Base-by-base conservation (phyloP, 2,329 filamentous ascomycete genomes). In the Cladosporium velox region DNA sequence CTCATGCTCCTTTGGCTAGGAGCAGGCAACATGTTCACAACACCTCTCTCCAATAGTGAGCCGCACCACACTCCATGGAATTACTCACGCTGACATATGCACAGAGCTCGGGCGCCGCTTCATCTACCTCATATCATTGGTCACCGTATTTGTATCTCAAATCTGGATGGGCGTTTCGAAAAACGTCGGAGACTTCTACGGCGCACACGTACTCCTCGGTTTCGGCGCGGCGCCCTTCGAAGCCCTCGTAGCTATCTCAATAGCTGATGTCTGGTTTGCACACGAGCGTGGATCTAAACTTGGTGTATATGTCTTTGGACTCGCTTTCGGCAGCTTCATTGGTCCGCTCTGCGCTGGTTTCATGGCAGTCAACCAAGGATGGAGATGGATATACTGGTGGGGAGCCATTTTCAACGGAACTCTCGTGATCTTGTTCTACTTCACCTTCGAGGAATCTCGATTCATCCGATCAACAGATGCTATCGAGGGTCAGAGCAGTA, bases 201-300 rank as follows among this genome's bases (percentile, higher is more conserved):
- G 58, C 24, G 62, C 65, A 5, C 34, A 68, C 15, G 52, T 69
- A 2, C 59, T 69, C 1, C 35, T 65, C 47, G 68, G 68, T 2
- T 52, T 68, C 7, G 68, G 67, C 21, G 66, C 65, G 4, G 54
- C 58, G 21, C 58, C 58, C 30, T 60, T 60, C 66, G 84, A 86
- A 69, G 79, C 83, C 1, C 73, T 86, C 4, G 82, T 86, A 6
- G 83, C 84, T 71, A 83, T 81, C 70, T 85, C 82, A 0, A 77
- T 82, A 38, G 78, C 75, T 1, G 80, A 82, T 67, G 67, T 82
- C n/a, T 82, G 77, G 70, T 82, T 81, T 64, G 78, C 81, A n/a
- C 80, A 82, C 68, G 75, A 82, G 68, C 74, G 80, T 41, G 80
- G 79, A 0, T 72, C 76, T 1, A 81, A 82, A 78, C 86, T 85